Evolutionary conservation across 2,329 filamentous ascomycete species (phyloP).

Genomic region (Calcarisporium arbuscula): DNA sequence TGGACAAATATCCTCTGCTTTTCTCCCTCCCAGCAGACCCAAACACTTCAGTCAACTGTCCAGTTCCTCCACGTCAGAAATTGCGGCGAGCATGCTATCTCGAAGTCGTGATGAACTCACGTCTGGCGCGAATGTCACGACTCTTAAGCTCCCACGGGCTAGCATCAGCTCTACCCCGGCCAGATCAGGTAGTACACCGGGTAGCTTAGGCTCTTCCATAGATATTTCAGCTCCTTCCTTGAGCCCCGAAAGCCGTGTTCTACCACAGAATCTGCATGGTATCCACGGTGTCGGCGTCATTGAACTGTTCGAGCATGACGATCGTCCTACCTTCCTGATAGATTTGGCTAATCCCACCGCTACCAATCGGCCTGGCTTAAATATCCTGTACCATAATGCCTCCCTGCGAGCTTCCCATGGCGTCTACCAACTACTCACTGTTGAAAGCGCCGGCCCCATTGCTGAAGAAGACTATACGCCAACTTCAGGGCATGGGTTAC

Average conservation of each 20-base stretch:
- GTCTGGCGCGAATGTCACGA: conserved; percentile 40
- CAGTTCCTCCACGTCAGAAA: conserved; percentile 32
- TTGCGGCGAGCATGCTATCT: conserved; percentile 40
- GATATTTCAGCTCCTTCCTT: conserved; percentile 44
- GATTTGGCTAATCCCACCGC: conserved; percentile 58
- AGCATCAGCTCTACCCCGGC: conserved; percentile 43
- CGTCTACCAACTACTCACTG: conserved; percentile 50
- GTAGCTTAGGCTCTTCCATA: conserved; percentile 47
- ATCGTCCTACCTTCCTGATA: conserved; percentile 69
- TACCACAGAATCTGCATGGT: conserved; percentile 44
- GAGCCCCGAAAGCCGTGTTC: conserved; percentile 45
- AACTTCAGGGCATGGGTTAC: conserved; percentile 68
- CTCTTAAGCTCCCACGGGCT: conserved; percentile 48
- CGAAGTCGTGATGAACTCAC: conserved; percentile 39
- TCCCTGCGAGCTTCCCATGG: conserved; percentile 53
- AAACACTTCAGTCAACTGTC: conserved; percentile 30
- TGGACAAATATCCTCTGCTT: conserved; percentile 42
- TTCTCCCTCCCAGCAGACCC: conserved; percentile 41
- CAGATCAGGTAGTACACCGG: conserved; percentile 43
- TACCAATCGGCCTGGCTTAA: conserved; percentile 45
- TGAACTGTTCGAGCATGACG: conserved; percentile 71
- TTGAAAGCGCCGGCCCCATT: conserved; percentile 36
- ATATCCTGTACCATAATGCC: conserved; percentile 62
- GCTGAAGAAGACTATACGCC: conserved; percentile 44
- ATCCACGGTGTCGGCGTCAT: conserved; percentile 60